These are phyloP conservation scores for Zygosaccharomyces kombuchaensis DNA, from an alignment of 805 yeast genomes.

Conservation along the genomic window DNA sequence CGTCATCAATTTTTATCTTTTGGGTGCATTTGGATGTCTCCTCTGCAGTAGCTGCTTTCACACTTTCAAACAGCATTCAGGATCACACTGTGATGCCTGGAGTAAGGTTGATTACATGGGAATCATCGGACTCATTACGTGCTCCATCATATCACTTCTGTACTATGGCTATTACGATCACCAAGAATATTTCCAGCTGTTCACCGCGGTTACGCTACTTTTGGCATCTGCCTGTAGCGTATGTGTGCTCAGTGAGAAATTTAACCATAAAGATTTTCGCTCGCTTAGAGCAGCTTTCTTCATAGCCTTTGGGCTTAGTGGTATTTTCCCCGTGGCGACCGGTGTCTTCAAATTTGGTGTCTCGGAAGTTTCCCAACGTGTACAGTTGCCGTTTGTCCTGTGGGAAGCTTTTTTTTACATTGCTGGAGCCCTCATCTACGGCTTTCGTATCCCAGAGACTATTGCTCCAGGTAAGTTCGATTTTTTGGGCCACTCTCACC, in stretches of 20 bases:
- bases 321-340: slow-evolving; percentile 60
- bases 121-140: slow-evolving; percentile 61
- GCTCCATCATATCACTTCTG: slow-evolving; percentile 52
- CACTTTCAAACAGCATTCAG: slow-evolving; percentile 62
- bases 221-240: slow-evolving; percentile 61
- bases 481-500: slow-evolving; percentile 74
- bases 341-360: slow-evolving; percentile 52
- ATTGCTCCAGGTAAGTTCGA: slow-evolving; percentile 59
- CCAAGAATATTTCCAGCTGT: slow-evolving; percentile 25
- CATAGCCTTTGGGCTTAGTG: slow-evolving; percentile 71
- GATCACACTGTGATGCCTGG: slow-evolving; percentile 48
- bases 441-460: slow-evolving; percentile 74
- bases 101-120: slow-evolving; percentile 75
- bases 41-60: slow-evolving; percentile 65
- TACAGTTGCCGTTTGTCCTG: slow-evolving; percentile 57
- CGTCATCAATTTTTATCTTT: slow-evolving; percentile 49
- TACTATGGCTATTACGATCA: slow-evolving; percentile 44
- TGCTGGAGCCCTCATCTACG: slow-evolving; percentile 74
- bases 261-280: slow-evolving; percentile 63
- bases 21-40: slow-evolving; percentile 57
- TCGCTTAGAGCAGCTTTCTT: slow-evolving; percentile 75
- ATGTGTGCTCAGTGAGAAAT: slow-evolving; percentile 61
- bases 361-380: slow-evolving; percentile 45
- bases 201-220: slow-evolving; percentile 40
- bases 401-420: slow-evolving; percentile 72